phyloP scores from a whole-genome alignment of 2,329 filamentous ascomycete species.

The Byssoonygena ceratinophila region DNA sequence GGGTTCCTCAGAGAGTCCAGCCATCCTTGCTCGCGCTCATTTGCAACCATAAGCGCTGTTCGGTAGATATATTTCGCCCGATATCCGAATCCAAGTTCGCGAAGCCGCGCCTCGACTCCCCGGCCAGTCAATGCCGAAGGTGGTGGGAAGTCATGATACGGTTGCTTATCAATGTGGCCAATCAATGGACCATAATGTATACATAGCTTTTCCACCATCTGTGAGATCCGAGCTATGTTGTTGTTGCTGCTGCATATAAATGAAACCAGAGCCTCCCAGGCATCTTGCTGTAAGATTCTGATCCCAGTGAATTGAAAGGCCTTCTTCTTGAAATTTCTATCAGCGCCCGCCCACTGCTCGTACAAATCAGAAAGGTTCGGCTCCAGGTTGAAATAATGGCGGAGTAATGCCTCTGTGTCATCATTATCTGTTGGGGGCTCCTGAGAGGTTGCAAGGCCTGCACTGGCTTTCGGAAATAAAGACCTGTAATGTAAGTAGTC shows the following conservation, averaged over 20 bases:
- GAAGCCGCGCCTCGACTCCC: conserved; percentile 68
- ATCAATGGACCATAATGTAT: conserved; percentile 70
- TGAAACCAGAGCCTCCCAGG: conserved; percentile 85
- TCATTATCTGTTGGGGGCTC: conserved; percentile 38
- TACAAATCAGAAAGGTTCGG: conserved; percentile 70
- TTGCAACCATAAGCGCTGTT: conserved; percentile 65
- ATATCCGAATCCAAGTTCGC: conserved; percentile 85
- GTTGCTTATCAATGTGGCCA: conserved; percentile 55
- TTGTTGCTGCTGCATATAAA: conserved; percentile 99
- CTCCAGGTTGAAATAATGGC: conserved; percentile 76
- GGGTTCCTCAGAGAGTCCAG: conserved; percentile 68
- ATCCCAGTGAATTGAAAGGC: conserved; percentile 83
- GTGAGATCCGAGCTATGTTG: conserved; percentile 86
- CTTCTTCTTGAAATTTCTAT: conserved; percentile 79
- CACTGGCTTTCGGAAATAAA: conserved; percentile 39
- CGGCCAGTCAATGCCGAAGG: conserved; percentile 61
- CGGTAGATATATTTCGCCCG: conserved; percentile 83
- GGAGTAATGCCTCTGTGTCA: conserved; percentile 62
- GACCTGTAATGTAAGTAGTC: conserved; percentile 69
- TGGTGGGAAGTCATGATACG: conserved; percentile 78
- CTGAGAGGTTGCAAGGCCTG: too few species aligned
- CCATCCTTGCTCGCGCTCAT: conserved; percentile 61
- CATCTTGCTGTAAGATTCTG: conserved; percentile 83
- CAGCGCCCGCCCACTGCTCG: conserved; percentile 71
- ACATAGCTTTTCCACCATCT: conserved; percentile 93